These are phyloP conservation scores for Effrenium voratum DNA, from an alignment of 73 alveolate genomes.

Conservation along the genomic window DNA sequence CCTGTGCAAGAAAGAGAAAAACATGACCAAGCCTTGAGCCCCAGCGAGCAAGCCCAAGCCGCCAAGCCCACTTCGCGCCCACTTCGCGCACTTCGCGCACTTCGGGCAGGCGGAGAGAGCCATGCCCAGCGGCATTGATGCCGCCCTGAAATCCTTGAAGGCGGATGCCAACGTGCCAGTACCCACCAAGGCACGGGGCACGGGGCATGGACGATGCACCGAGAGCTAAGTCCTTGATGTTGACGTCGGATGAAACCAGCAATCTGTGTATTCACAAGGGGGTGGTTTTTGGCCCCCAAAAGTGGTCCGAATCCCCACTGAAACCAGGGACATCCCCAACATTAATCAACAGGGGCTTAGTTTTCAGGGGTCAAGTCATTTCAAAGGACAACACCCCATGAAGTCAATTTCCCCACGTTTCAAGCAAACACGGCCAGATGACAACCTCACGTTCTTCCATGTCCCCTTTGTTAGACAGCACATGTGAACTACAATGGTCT, in stretches of 20 bases:
- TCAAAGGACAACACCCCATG: too few relatives aligned
- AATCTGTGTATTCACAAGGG: too few relatives aligned
- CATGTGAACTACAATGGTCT: too few relatives aligned
- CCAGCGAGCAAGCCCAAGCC: not conserved
- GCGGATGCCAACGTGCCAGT: slow-evolving; percentile 69
- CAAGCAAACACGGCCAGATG: too few relatives aligned
- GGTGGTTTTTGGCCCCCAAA: too few relatives aligned
- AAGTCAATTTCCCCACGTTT: too few relatives aligned
- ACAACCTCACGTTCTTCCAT: too few relatives aligned
- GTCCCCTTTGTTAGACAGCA: too few relatives aligned
- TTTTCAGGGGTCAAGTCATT: not conserved
- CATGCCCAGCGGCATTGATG: slow-evolving; percentile 88
- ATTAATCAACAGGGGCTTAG: not conserved
- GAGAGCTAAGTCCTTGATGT: not conserved
- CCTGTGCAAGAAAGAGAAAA: too few relatives aligned
- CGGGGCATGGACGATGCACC: too few relatives aligned
- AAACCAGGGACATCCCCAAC: not conserved
- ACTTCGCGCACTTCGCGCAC: not conserved
- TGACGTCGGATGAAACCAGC: too few relatives aligned
- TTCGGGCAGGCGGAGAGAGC: not conserved
- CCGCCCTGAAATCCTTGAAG: slow-evolving; percentile 76
- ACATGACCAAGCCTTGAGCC: not conserved
- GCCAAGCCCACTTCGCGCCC: not conserved
- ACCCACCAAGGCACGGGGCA: slow-evolving; percentile 51
- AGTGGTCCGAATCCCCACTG: too few relatives aligned